These are phyloP conservation scores for Coffea eugenioides DNA, from an alignment of 257 asterid species.

Conservation along the genomic window DNA sequence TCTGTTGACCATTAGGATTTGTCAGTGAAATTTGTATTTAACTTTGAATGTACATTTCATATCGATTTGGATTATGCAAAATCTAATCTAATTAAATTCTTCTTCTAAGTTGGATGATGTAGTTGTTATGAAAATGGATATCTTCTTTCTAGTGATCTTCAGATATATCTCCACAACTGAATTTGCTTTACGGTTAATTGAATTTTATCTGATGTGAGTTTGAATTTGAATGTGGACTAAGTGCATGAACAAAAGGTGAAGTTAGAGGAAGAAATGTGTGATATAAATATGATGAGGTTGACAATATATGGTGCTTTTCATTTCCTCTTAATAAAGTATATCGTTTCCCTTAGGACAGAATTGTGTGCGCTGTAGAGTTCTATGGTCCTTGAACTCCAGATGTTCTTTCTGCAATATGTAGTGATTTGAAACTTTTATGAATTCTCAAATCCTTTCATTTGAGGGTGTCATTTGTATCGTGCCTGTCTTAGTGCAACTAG, in stretches of 20 bases:
- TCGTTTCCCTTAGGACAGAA: too few species aligned
- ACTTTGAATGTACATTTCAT: neutral
- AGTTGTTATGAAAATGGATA: conserved; percentile 13
- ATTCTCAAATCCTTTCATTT: too few species aligned
- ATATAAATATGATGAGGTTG: too few species aligned
- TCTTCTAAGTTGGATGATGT: conserved; percentile 28
- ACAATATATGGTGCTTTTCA: too few species aligned
- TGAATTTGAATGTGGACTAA: neutral
- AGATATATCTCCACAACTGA: neutral
- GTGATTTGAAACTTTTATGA: too few species aligned
- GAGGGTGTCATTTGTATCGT: too few species aligned
- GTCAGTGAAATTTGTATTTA: neutral
- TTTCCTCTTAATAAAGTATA: too few species aligned
- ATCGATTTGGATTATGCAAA: neutral
- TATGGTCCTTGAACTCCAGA: too few species aligned
- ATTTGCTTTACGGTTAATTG: neutral
- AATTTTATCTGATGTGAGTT: neutral
- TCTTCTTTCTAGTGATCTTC: neutral
- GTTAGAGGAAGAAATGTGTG: neutral
- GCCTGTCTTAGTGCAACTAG: too few species aligned
- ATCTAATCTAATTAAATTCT: neutral
- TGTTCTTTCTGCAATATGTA: too few species aligned
- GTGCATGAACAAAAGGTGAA: neutral
- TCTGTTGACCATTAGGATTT: neutral
- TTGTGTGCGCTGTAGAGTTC: too few species aligned